Percentiles rank a stretch among this genome's conserved stretches.
Evolutionary conservation across 2,329 filamentous ascomycete genomes (phyloP).

Genomic region (Huntiella bhutanensis): DNA sequence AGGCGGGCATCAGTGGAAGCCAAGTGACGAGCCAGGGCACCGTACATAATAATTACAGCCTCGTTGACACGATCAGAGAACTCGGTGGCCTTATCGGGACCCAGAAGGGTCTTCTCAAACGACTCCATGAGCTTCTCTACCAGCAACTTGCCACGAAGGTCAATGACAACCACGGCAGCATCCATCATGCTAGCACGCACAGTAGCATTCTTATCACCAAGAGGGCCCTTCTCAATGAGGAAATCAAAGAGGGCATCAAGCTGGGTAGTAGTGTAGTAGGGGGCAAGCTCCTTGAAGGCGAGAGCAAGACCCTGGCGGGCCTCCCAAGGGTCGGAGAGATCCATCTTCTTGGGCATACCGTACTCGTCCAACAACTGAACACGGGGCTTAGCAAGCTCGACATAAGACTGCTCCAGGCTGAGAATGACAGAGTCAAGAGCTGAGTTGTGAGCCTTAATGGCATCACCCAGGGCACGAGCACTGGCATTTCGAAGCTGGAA

Average conservation of each 20-base stretch:
- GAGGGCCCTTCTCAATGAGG: conserved; percentile 64
- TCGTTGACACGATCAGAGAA: conserved; percentile 83
- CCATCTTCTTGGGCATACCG: conserved; percentile 81
- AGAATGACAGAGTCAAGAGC: conserved; percentile 44
- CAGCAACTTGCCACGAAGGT: conserved; percentile 59
- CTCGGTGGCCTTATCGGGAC: conserved; percentile 62
- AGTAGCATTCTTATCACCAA: conserved; percentile 60
- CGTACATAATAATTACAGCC: conserved; percentile 93
- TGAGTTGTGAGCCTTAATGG: conserved; percentile 39
- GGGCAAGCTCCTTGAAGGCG: conserved; percentile 65
- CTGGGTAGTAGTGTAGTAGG: conserved; percentile 45
- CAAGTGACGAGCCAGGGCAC: conserved; percentile 76
- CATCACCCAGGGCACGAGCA: conserved; percentile 61
- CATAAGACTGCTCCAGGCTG: conserved; percentile 51
- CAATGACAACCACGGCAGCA: conserved; percentile 64
- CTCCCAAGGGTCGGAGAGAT: conserved; percentile 81
- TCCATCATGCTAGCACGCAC: conserved; percentile 87
- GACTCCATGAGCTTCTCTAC: conserved; percentile 83
- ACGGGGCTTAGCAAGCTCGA: conserved; percentile 62
- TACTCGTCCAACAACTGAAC: conserved; percentile 76
- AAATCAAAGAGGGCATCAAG: conserved; percentile 69
- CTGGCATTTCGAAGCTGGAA: conserved; percentile 67
- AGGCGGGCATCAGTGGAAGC: conserved; percentile 71
- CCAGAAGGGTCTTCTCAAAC: conserved; percentile 75
- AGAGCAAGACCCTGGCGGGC: conserved; percentile 73